These are phyloP conservation scores for Penicillium concentricum DNA, from an alignment of 2,329 filamentous ascomycete species.

Conservation along the genomic window DNA sequence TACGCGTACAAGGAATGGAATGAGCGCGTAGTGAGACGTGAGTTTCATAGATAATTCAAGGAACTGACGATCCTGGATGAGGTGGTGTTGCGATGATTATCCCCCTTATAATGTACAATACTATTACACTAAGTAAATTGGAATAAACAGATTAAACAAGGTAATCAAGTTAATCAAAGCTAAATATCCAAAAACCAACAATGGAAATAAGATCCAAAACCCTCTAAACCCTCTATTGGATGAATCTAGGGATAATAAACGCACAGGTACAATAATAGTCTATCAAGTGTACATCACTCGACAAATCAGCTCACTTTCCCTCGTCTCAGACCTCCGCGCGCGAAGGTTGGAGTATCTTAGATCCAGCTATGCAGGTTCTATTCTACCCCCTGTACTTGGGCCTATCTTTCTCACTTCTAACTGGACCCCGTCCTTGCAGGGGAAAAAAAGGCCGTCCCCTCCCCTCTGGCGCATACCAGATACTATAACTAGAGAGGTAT, in stretches of 20 bases:
- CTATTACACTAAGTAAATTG: too few species aligned
- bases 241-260: slow-evolving; percentile 23
- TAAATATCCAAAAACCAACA: too few species aligned
- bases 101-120: too few species aligned
- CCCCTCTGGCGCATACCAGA: slow-evolving; percentile 24
- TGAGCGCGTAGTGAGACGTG: slow-evolving; percentile 20
- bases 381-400: slow-evolving; percentile 13
- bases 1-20: not conserved
- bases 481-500: slow-evolving; percentile 29
- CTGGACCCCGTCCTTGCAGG: slow-evolving; percentile 23
- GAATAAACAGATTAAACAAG: too few species aligned
- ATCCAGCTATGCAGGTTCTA: slow-evolving; percentile 27
- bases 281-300: slow-evolving; percentile 5
- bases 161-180: too few species aligned
- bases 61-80: not conserved
- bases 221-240: not conserved
- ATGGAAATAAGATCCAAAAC: not conserved
- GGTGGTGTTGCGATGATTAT: not conserved
- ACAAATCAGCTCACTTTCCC: slow-evolving; percentile 13
- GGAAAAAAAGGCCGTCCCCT: slow-evolving; percentile 6
- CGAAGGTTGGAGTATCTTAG: slow-evolving; percentile 23
- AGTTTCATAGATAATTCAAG: slow-evolving; percentile 19
- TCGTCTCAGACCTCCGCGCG: slow-evolving; percentile 15
- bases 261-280: slow-evolving; percentile 11
- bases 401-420: slow-evolving; percentile 9